A percentile compares a stretch with the other conserved stretches of the same genome.
Conservation (phyloP, 192 early-diverging fungal genomes). For the Gamsiella multidivaricata region DNA sequence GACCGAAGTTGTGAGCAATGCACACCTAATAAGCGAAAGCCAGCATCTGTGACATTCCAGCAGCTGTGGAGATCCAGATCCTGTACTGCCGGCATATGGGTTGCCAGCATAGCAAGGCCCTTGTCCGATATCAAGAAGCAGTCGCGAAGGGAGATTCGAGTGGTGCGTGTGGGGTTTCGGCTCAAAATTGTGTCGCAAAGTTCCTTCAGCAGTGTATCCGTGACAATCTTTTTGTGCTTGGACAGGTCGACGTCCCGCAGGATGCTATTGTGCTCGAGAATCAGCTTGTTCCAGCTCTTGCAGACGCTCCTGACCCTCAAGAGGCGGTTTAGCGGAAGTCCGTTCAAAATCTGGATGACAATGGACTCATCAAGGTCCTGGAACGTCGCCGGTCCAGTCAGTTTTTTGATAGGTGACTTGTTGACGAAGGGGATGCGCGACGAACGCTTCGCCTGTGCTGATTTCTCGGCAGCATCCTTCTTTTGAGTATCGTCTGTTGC, state of each 20-base stretch:
- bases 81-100: conserved; percentile 53
- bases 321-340: conserved; percentile 58
- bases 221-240: conserved; percentile 68
- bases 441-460: neutral
- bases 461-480: neutral
- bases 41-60: conserved; percentile 79
- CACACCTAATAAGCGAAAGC: conserved; percentile 59
- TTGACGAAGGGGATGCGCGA: conserved; percentile 1
- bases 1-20: conserved; percentile 58
- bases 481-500: neutral
- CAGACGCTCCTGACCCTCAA: conserved; percentile 58
- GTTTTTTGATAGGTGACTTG: conserved; percentile 3
- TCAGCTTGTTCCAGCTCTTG: conserved; percentile 56
- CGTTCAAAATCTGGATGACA: conserved; percentile 56
- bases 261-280: conserved; percentile 58
- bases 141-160: conserved; percentile 59
- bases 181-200: conserved; percentile 60
- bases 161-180: conserved; percentile 46
- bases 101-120: conserved; percentile 59
- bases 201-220: conserved; percentile 56
- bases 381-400: conserved; percentile 24
- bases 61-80: conserved; percentile 69
- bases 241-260: conserved; percentile 66
- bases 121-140: conserved; percentile 80
- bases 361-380: conserved; percentile 46